Conservation (phyloP, 176 grass and related monocot species). For the Phoenix dactylifera region DNA sequence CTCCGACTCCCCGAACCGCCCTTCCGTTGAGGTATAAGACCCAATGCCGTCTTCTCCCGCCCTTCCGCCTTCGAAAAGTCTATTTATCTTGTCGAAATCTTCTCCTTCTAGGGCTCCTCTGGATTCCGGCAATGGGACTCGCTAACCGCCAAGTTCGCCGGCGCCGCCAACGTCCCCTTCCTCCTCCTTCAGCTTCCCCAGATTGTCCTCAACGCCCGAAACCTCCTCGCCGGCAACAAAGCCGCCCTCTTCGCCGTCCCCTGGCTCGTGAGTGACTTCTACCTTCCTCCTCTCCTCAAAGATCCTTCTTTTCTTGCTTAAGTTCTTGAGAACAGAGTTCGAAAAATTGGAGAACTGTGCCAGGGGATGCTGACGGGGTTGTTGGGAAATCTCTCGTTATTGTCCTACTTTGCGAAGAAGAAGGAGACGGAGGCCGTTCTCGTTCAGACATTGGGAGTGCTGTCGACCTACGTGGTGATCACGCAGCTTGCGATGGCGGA, state of each 20-base stretch:
- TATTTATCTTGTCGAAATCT: no score
- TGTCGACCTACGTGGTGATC: constrained; percentile 82
- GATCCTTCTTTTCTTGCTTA: no score
- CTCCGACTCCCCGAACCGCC: no score
- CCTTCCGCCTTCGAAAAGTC: no score
- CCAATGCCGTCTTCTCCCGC: no score
- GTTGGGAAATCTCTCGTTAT: constrained; percentile 76
- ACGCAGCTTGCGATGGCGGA: constrained; percentile 73
- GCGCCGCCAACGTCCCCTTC: constrained; percentile 73
- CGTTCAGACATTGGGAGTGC: constrained; percentile 68
- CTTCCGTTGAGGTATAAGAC: no score
- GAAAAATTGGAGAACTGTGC: not conserved
- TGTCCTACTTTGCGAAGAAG: constrained; percentile 97
- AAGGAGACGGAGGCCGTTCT: constrained; percentile 77
- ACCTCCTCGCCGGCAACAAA: constrained; percentile 87
- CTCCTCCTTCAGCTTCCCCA: constrained; percentile 97
- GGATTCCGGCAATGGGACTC: constrained; percentile 70
- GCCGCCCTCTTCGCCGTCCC: constrained; percentile 79
- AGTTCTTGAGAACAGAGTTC: no score
- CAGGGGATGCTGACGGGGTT: constrained; percentile 97
- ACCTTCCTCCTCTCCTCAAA: no score
- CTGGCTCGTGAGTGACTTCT: constrained; percentile 51
- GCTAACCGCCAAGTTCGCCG: constrained; percentile 68
- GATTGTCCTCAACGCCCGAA: constrained; percentile 90
- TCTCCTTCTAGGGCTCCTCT: no score